phyloP scores from a whole-genome alignment of 208 protist genomes.

The Crithidia mellificae region DNA sequence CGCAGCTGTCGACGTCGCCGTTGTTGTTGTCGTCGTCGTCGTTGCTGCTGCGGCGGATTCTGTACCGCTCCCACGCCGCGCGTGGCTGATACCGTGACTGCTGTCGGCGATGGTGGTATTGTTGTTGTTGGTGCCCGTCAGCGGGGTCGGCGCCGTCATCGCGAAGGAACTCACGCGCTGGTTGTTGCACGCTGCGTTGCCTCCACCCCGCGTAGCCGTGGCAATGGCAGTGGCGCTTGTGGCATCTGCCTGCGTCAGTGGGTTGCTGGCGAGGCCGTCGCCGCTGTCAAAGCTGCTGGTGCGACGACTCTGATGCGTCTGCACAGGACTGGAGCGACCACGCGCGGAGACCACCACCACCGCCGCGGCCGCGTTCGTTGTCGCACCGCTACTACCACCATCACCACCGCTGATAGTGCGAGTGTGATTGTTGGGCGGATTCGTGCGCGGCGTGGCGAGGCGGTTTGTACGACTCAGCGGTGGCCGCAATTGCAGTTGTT shows the following conservation, averaged over 20 bases:
- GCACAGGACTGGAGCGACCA: slow-evolving; percentile 9
- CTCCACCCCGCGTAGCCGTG: too few species aligned
- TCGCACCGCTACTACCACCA: too few species aligned
- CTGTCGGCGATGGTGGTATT: too few species aligned
- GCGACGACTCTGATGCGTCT: not conserved
- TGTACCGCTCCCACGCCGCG: not conserved
- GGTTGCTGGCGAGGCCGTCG: not conserved
- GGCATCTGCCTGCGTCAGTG: not conserved
- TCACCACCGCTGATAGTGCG: not conserved
- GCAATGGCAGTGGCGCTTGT: not conserved
- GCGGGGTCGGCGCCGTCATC: too few species aligned
- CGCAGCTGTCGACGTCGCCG: not conserved
- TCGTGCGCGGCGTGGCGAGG: slow-evolving; percentile 9
- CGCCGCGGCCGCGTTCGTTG: too few species aligned
- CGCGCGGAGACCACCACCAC: not conserved
- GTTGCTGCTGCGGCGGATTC: too few species aligned
- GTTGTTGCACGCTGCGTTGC: too few species aligned
- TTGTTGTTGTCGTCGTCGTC: slow-evolving; percentile 1
- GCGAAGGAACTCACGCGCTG: too few species aligned
- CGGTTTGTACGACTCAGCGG: slow-evolving; percentile 1
- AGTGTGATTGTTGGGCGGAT: not conserved
- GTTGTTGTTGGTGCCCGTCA: not conserved
- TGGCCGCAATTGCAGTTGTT: slow-evolving; percentile 5
- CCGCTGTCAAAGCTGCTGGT: slow-evolving; percentile 1
- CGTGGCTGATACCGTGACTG: too few species aligned